Conservation (phyloP, 164 flowering plant species). For the Tetrastigma voinierianum region DNA sequence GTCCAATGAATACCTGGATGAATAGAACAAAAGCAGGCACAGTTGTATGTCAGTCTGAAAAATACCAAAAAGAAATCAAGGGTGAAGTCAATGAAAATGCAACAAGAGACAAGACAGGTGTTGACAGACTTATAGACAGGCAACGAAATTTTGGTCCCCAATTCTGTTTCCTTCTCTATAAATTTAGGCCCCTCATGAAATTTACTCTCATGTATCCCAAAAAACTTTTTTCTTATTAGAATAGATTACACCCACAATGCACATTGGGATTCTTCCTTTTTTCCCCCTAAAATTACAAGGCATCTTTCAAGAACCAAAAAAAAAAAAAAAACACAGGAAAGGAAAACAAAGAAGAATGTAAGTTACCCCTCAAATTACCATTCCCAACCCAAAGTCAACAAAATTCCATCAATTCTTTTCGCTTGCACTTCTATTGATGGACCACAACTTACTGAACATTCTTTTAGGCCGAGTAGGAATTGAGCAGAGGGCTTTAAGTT, state of each 20-base stretch:
- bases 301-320: conserved; percentile 10
- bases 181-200: conserved; percentile 2
- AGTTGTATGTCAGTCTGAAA: too few species aligned
- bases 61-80: too few species aligned
- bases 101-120: conserved; percentile 14
- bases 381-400: conserved; percentile 12
- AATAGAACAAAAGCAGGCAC: too few species aligned
- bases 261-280: conserved; percentile 27
- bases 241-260: conserved; percentile 35
- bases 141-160: conserved; percentile 15
- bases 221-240: conserved; percentile 27
- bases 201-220: conserved; percentile 5
- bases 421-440: conserved; percentile 54
- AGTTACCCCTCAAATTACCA: conserved; percentile 10
- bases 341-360: too few species aligned
- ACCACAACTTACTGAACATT: conserved; percentile 84
- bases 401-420: conserved; percentile 57
- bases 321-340: too few species aligned
- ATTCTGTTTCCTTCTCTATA: conserved; percentile 3
- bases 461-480: conserved; percentile 68
- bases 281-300: conserved; percentile 17
- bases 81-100: conserved; percentile 16
- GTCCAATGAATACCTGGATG: too few species aligned
- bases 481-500: conserved; percentile 51
- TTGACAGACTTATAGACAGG: too few species aligned